Evolutionary conservation across 306 rosid genomes (phyloP).

Genomic region (Carpinus viminea): DNA sequence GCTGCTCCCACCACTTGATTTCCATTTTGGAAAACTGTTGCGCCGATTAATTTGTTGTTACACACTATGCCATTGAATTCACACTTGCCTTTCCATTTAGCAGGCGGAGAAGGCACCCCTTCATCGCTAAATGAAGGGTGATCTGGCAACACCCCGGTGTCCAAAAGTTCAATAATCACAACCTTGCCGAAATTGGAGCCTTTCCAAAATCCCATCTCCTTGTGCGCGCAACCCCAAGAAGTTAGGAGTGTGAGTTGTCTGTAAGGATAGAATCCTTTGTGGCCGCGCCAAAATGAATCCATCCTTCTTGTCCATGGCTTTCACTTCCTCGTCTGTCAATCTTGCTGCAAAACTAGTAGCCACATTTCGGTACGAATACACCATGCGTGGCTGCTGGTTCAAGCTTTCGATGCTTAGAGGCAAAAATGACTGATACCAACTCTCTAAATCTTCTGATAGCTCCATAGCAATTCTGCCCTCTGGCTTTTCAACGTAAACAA

Average conservation of each 20-base stretch:
- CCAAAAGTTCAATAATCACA: constrained; percentile 64
- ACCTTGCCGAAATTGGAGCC: constrained; percentile 60
- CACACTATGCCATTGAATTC: constrained; percentile 56
- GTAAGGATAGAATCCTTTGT: constrained; percentile 45
- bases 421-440: constrained; percentile 59
- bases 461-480: constrained; percentile 21
- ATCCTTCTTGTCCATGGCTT: constrained; percentile 42
- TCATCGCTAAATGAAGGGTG: constrained; percentile 65
- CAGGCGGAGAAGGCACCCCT: constrained; percentile 64
- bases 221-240: constrained; percentile 58
- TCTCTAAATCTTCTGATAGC: constrained; percentile 38
- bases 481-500: constrained; percentile 55
- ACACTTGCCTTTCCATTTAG: constrained; percentile 81
- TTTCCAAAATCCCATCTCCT: constrained; percentile 60
- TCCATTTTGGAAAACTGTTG: constrained; percentile 42
- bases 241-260: constrained; percentile 65
- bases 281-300: constrained; percentile 53
- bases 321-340: constrained; percentile 54
- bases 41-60: constrained; percentile 79
- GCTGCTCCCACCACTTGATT: constrained; percentile 8
- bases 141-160: constrained; percentile 58
- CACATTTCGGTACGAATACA: constrained; percentile 53
- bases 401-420: constrained; percentile 29
- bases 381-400: constrained; percentile 25
- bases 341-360: constrained; percentile 62